These are phyloP conservation scores for Cutaneotrichosporon dermatis DNA, from an alignment of 1,284 basidiomycete genomes.

Conservation along the genomic window DNA sequence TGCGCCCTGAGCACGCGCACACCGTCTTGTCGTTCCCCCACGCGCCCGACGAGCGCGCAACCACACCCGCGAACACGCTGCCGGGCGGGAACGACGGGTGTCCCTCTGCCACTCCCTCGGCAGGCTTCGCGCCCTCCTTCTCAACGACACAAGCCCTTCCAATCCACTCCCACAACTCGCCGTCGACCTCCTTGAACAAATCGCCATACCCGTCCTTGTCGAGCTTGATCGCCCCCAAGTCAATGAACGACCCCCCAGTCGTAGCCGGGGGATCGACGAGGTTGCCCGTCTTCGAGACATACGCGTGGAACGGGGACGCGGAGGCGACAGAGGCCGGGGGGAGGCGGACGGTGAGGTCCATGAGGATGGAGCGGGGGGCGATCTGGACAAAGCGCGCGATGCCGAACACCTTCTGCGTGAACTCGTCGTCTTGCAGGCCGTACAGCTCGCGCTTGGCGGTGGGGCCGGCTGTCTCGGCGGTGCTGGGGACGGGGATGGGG, in stretches of 20 bases:
- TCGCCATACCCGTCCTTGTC: slow-evolving; percentile 50
- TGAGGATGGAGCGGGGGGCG: slow-evolving; percentile 41
- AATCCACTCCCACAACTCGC: slow-evolving; percentile 49
- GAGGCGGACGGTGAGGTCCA: slow-evolving; percentile 49
- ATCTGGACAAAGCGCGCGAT: slow-evolving; percentile 50
- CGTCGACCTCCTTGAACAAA: slow-evolving; percentile 47
- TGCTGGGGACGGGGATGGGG: slow-evolving; percentile 35
- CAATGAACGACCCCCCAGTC: slow-evolving; percentile 38
- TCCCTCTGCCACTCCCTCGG: background rate
- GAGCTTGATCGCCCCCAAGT: slow-evolving; percentile 37
- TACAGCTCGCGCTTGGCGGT: slow-evolving; percentile 19
- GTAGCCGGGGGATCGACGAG: slow-evolving; percentile 43
- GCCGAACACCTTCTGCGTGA: slow-evolving; percentile 49
- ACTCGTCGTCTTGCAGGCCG: slow-evolving; percentile 41
- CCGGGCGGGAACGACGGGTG: background rate
- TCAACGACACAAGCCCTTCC: slow-evolving; percentile 49
- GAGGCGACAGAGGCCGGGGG: slow-evolving; percentile 26
- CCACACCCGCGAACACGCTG: slow-evolving; percentile 47
- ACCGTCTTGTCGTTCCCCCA: slow-evolving; percentile 52
- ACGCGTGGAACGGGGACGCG: slow-evolving; percentile 26
- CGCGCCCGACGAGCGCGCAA: slow-evolving; percentile 47
- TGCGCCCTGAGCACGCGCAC: slow-evolving; percentile 49
- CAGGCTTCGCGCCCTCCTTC: background rate
- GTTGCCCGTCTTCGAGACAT: slow-evolving; percentile 47
- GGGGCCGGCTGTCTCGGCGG: slow-evolving; percentile 25